Evolutionary conservation across 169 alveolate species (phyloP), one percentile per base, ranked within the genome.

Genomic region (Fabrea salina): DNA sequence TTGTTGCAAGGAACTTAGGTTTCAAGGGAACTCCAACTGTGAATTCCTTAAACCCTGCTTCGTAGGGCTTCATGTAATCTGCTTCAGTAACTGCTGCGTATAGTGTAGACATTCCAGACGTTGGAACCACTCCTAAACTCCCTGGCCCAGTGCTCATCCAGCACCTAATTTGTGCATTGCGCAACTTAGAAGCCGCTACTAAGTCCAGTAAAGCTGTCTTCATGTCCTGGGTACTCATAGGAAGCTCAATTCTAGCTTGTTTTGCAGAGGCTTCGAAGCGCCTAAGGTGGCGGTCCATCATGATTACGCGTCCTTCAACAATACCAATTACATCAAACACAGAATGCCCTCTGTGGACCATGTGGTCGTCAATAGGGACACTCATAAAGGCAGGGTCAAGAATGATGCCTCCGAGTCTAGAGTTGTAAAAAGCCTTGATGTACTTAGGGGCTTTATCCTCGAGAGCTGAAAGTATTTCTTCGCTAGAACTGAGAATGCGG

Each of bases 301-400:
- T 19, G 47, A 13, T 67, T 5, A 58, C 64, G 37, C 8, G 5
- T 3, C 82, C 80, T 1, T 79, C 37, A 30, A 22, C 3, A 5
- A 79, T 19, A 27, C 50, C 6, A 22, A 51, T 25, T 0, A 43
- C 68, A 27, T 79, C 82, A 41, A 79, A 43, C 7, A 79, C 85
- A 11, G 58, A 25, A 47, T 79, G 85, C 25, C 82, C 82, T 56
- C 85, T 51, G 35, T 61, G 79, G 3, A 49, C 85, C 85, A 79
- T 75, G 51, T 79, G 85, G 54, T 79, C 85, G 30, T 79, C 85
- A 37, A 79, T 66, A 3, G 82, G 82, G 30, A 79, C 19, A 19
- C 39, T 43, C 85, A 79, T 79, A 13, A 61, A 57, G 25, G n/a
- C 51, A 8, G 57, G 68, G 32, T 76, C 83, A 32, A 25, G 56